Base-by-base conservation (phyloP, 805 yeast genomes). In the Zygosaccharomyces kombuchaensis region DNA sequence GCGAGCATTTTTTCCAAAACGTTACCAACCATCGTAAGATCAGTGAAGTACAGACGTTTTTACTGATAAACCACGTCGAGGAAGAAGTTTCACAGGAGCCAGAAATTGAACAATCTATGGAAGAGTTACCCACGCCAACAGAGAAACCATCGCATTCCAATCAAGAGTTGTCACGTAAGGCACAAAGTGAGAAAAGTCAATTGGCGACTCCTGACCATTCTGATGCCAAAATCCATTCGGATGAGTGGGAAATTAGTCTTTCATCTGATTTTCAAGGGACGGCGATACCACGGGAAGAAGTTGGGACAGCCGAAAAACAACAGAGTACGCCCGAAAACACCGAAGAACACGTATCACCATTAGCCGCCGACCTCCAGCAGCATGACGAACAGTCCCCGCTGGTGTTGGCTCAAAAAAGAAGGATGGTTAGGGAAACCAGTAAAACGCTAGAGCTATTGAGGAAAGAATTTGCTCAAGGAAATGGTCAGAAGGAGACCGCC, bases 11-110 rank as follows among this genome's bases (percentile, higher is more conserved):
- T 36, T 50, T 44, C 19, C 23, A 38, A 10, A 43, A 45, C 16
- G 36, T 50, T 3, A 47, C 40, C 2, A 45, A 29, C 34, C 21
- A 52, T 7, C 55, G 62, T 22, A 68, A 65, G 46, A 53, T 67
- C 1, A 68, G 72, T 40, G 67, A 66, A 35, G 65, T 55, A 1
- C 46, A 59, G 37, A 54, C 57, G 2, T 62, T 52, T 31, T 60
- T 68, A 19, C 44, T 55, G 2, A 50, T 65, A 4, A 46, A 54
- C 10, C 52, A 57, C 36, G 23, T 43, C 9, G 58, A 54, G 31
- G 50, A 45, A 16, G 45, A 35, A 22, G 43, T 27, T 10, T 39
- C 27, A 5, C 41, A 49, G 12, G 38, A 38, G 2, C 45, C 21
- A 9, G 53, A 46, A 4, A 43, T 13, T 7, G 32, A 29, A 13